A percentile compares a stretch with the other conserved stretches of the same genome.
phyloP scores from a whole-genome alignment of 495 filamentous ascomycete species.

The Cairneyella variabilis region DNA sequence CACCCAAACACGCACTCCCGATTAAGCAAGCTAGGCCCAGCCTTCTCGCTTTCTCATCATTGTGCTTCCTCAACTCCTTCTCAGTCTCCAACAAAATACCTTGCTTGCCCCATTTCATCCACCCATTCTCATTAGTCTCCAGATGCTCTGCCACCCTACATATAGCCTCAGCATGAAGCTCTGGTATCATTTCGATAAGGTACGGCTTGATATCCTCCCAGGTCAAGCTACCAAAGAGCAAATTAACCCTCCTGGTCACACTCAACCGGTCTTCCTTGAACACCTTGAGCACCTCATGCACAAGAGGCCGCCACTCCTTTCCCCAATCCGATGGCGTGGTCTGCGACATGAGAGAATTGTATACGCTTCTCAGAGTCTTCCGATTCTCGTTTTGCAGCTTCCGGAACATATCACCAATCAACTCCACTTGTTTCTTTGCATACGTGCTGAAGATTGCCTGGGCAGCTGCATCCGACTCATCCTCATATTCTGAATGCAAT shows the following conservation, averaged over 20 bases:
- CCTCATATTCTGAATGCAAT: not conserved
- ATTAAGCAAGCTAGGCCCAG: not conserved
- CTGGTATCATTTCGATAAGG: not conserved
- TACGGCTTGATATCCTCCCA: not conserved
- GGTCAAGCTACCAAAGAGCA: not conserved
- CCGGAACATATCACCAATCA: not conserved
- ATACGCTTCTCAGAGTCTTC: not conserved
- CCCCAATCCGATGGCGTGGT: not conserved
- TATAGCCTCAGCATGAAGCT: slow-evolving; percentile 4
- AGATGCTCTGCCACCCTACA: not conserved
- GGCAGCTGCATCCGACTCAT: not conserved
- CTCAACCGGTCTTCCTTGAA: slow-evolving; percentile 2
- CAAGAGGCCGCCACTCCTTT: not conserved
- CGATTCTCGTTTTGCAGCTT: not conserved
- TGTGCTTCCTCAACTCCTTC: not conserved
- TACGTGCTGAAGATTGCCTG: slow-evolving; percentile 1
- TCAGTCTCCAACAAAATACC: slow-evolving; percentile 1
- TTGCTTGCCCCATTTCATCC: not conserved
- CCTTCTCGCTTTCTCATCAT: slow-evolving; percentile 4
- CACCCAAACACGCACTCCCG: not conserved
- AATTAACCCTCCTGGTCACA: not conserved
- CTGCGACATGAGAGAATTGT: not conserved
- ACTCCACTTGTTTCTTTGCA: not conserved
- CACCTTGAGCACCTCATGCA: not conserved
- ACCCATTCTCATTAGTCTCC: not conserved